Conservation (phyloP, 768 basidiomycete genomes). For the Collybiopsis luxurians region DNA sequence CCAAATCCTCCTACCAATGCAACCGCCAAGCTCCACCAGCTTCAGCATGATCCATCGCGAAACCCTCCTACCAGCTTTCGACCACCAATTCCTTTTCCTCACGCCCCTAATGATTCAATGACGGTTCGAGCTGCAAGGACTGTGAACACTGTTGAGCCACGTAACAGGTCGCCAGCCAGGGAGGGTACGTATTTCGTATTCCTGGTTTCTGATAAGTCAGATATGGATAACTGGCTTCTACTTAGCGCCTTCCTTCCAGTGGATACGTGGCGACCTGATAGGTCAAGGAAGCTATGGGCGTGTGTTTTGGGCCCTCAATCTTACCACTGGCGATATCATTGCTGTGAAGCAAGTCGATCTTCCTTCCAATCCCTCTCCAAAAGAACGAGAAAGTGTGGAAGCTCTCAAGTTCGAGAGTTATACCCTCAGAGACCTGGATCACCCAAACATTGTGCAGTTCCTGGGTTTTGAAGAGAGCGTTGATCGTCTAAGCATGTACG, state of each 20-base stretch:
- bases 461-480: conserved; percentile 82
- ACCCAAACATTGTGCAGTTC: conserved; percentile 90
- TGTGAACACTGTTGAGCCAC: neutral
- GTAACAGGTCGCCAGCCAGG: neutral
- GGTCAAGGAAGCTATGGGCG: conserved; percentile 93
- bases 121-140: too few species aligned
- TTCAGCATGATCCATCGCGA: neutral
- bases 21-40: neutral
- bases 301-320: conserved; percentile 90
- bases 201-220: neutral
- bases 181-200: neutral
- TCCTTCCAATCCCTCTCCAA: conserved; percentile 64
- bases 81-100: too few species aligned
- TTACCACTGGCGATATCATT: conserved; percentile 87
- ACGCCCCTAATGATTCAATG: too few species aligned
- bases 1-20: neutral
- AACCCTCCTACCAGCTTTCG: neutral
- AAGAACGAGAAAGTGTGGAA: conserved; percentile 67
- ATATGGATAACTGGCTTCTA: too few species aligned
- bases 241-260: conserved; percentile 62
- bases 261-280: conserved; percentile 90
- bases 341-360: conserved; percentile 97
- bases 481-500: conserved; percentile 77
- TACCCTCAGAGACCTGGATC: conserved; percentile 83
- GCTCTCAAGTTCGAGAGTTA: conserved; percentile 85